A percentile compares a stretch with the other conserved stretches of the same genome.
Evolutionary conservation across 805 yeast species (phyloP).

Genomic region (Nakazawaea holstii): DNA sequence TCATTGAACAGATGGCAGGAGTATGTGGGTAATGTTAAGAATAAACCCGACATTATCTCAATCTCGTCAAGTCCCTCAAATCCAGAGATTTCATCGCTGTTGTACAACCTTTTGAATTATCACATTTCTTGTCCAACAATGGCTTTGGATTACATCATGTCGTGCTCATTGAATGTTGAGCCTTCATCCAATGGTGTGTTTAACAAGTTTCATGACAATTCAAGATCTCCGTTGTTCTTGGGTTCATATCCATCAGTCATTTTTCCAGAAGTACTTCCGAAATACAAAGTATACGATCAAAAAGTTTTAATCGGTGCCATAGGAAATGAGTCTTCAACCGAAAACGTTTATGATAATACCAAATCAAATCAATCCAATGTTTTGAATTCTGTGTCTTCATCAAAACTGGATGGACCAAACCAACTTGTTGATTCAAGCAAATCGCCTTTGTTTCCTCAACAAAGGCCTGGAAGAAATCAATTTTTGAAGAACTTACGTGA

Average conservation of each 20-base stretch:
- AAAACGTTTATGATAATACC: constrained; percentile 13
- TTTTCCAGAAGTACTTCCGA: constrained; percentile 52
- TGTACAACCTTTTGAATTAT: constrained; percentile 40
- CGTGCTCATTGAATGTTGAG: constrained; percentile 57
- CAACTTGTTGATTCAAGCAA: too few relatives aligned
- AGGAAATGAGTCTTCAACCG: constrained; percentile 25
- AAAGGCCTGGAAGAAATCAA: constrained; percentile 32
- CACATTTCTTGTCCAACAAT: constrained; percentile 37
- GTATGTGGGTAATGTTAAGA: constrained; percentile 46
- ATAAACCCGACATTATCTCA: constrained; percentile 29
- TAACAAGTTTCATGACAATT: constrained; percentile 33
- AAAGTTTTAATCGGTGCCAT: constrained; percentile 49
- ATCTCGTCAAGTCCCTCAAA: constrained; percentile 6
- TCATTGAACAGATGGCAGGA: constrained; percentile 83
- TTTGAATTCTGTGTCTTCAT: constrained; percentile 7
- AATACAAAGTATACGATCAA: constrained; percentile 52
- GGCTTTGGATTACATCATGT: constrained; percentile 52
- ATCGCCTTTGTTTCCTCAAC: background rate
- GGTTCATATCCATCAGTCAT: constrained; percentile 64
- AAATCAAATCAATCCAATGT: constrained; percentile 14
- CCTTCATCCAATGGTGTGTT: constrained; percentile 48
- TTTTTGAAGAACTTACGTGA: constrained; percentile 56
- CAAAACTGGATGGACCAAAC: background rate
- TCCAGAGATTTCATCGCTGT: constrained; percentile 30
- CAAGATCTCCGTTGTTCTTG: constrained; percentile 50